Base-by-base conservation (phyloP, 106 monocot species). In the Posidonia australis region DNA sequence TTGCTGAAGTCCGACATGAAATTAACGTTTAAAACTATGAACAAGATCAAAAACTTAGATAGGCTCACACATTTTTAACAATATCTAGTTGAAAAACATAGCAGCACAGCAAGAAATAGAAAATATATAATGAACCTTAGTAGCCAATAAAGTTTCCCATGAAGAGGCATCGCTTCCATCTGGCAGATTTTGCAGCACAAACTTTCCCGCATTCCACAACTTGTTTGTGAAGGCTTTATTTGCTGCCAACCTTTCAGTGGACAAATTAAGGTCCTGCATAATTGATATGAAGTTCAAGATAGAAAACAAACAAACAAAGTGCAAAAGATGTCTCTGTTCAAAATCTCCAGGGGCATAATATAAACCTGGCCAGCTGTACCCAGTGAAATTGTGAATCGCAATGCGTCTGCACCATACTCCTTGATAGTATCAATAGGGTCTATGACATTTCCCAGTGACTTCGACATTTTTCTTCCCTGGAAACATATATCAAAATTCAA, bases 191-290 rank as follows among this genome's bases (percentile, higher is more conserved):
- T 96, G 90, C 64, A 96, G 70, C 1, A 96, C 67, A 79, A 96
- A 96, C 65, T 90, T 96, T 61, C 96, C 90, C 72, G 90, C 96
- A 81, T 96, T 96, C 96, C 96, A 96, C 32, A 96, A 67, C 66
- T 96, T 96, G 65, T 96, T 96, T 1, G 90, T 96, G 70, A 96
- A 96, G 80, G 96, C 87, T 70, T 96, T 96, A 70, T 90, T 90
- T 41, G 90, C 80, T 30, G 71, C 72, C 61, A 96, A 78, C 73
- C 96, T 84, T 74, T 96, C 90, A 14, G 67, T 76, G 29, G 89
- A 90, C 9, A 96, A 70, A 72, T 90, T 96, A 56, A 96, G 84
- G 59, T 94, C 94, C 94, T 94, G 79, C 45, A 19, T 9, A 24
- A 22, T 43, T 10, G 13, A 44, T 36, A 30, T 32, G 44, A 58